Evolutionary conservation across 441 rosid genomes (phyloP), one percentile per base, ranked within the genome.

Genomic region (Metrosideros polymorpha): DNA sequence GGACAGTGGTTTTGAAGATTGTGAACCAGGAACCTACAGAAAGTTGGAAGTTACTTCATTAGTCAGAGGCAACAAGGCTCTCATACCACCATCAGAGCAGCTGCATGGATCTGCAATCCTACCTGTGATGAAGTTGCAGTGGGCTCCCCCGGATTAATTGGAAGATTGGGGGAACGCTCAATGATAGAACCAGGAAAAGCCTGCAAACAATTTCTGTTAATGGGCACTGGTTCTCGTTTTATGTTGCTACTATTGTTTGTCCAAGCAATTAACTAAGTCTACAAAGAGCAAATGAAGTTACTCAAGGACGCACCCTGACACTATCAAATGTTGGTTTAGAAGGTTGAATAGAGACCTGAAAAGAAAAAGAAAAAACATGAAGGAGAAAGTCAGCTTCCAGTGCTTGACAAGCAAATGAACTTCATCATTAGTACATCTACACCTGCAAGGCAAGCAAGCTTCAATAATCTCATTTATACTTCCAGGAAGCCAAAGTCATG

Each of bases 1-100:
- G 85, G 99, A 97, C 85, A 94, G 90, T 14, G 95, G 98, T 89
- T 90, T 95, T 29, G 97, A 90, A 83, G 96, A 93, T 84, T 93
- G 93, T 47, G 91, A 87, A 86, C 66, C 85, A 54, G 94, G 87
- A 84, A 89, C 82, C 95, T 93, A 91, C 90, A 82, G 86, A 50
- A 45, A 85, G 55, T 82, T 83, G 85, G 84, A 79, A 75, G 61
- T 56, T 50, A 29, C 18, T 83, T 49, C 52, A 53, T 49, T 86
- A 86, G 84, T 86, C 82, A 83, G 77, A 84, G 86, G 43, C 12
- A 50, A 57, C 3, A 6, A 1, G n/a, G 29, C n/a, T 14, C 76
- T 30, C 7, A 51, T 14, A 86, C 13, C n/a, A 43, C 51, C 47
- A 79, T 50, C 79, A 71, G 12, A 85, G 25, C 18, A 56, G 15